Evolutionary conservation across 257 asterid genomes (phyloP), one percentile per base, ranked within the genome.

Genomic region (Ehretia macrophylla): DNA sequence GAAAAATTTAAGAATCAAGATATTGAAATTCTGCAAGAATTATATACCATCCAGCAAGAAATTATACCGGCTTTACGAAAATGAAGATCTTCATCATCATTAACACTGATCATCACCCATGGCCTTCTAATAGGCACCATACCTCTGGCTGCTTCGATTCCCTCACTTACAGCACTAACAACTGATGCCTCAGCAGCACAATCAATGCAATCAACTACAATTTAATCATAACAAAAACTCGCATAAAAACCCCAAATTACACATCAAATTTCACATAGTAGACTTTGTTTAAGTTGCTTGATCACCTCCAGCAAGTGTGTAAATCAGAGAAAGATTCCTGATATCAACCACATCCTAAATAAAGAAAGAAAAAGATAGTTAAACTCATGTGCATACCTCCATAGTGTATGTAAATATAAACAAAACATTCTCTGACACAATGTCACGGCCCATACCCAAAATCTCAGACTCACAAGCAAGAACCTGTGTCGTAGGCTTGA

Each of bases 61-160:
- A 39, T 21, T 42, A 23, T 75, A 90, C 95, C 98, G 12, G 95
- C 98, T 87, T 90, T 90, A 68, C 96, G 98, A 56, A 90, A 90
- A 74, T 90, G 98, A 50, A 85, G 77, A 70, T 90, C 96, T 72
- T 85, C 83, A 45, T 79, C 78, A 55, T 87, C 98, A 72, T 90
- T 90, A 58, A 90, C 94, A 66, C 98, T 91, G 72, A 87, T 85
- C 98, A 87, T 91, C 63, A 91, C 83, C 96, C 98, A 91, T 20
- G 98, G 98, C 85, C 84, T 82, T n/a, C 90, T 52, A 49, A 85
- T 51, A 38, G 95, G 90, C 52, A 78, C 54, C 27, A 91, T 81
- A 38, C 67, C 77, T 66, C 74, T 74, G 13, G 98, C 98, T 63
- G 96, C 88, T 75, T 80, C 79, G 46, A 91, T 80, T 14, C 98